A percentile compares a stretch with the other conserved stretches of the same genome.
Conservation (phyloP, 129 eudicot genomes). For the Artemisia tridentata region DNA sequence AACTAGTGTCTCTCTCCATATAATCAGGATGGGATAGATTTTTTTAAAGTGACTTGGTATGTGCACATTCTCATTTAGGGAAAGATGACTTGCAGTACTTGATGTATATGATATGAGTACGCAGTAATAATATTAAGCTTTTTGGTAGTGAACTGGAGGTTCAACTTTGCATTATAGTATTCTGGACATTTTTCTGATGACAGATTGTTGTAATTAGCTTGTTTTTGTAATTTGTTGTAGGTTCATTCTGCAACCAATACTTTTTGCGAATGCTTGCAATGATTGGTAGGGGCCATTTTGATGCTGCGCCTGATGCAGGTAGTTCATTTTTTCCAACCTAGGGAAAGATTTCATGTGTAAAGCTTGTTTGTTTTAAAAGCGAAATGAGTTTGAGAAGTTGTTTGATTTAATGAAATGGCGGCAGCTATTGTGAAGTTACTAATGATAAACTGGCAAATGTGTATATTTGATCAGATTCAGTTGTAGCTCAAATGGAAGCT, state of each 20-base stretch:
- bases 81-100: not conserved
- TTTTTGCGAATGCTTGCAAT: slow-evolving; percentile 84
- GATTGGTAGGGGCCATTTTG: slow-evolving; percentile 69
- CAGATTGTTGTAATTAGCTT: slow-evolving; percentile 7
- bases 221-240: slow-evolving; percentile 34
- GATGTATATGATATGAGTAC: not conserved
- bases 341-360: not conserved
- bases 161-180: slow-evolving; percentile 11
- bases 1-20: too few species aligned
- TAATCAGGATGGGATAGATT: too few species aligned
- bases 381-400: not conserved
- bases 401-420: not conserved
- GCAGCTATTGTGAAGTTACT: not conserved
- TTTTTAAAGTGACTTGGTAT: too few species aligned
- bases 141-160: slow-evolving; percentile 10
- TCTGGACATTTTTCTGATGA: slow-evolving; percentile 6
- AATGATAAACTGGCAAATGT: not conserved
- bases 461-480: slow-evolving; percentile 51
- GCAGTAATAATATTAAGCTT: not conserved
- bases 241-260: slow-evolving; percentile 84
- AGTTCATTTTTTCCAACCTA: not conserved
- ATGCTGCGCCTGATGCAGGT: slow-evolving; percentile 81
- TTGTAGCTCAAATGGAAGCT: slow-evolving; percentile 54
- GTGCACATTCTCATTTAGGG: not conserved
- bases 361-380: not conserved